phyloP scores from a whole-genome alignment of 768 basidiomycete genomes.

The Boletus pseudopeckii region DNA sequence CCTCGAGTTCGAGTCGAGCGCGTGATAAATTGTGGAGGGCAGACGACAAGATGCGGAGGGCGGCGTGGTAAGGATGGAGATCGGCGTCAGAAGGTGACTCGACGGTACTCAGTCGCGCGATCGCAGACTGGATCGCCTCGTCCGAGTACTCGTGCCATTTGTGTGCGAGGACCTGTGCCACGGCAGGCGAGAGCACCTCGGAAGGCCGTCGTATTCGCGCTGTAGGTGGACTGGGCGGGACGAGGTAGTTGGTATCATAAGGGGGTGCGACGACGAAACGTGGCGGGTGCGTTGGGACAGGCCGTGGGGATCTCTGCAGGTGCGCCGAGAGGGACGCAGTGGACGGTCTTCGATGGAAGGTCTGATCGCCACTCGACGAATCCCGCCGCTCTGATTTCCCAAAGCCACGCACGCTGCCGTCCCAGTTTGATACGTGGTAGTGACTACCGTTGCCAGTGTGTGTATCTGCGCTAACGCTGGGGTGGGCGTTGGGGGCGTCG shows the following conservation, averaged over 20 bases:
- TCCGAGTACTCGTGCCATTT: conserved; percentile 80
- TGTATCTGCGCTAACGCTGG: background rate
- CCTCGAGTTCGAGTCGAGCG: conserved; percentile 62
- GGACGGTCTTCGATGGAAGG: conserved; percentile 28
- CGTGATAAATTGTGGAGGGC: conserved; percentile 58
- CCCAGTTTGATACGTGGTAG: conserved; percentile 35
- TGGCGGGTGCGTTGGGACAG: conserved; percentile 24
- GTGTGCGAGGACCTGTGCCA: conserved; percentile 55
- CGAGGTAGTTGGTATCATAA: conserved; percentile 30
- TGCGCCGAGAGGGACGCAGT: conserved; percentile 39
- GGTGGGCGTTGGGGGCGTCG: conserved; percentile 24
- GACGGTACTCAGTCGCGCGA: conserved; percentile 45
- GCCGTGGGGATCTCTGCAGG: conserved; percentile 36
- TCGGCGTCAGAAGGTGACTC: conserved; percentile 47
- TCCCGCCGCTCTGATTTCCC: conserved; percentile 39
- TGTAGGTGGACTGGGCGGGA: conserved; percentile 34
- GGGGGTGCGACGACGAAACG: conserved; percentile 44
- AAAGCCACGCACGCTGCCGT: conserved; percentile 57
- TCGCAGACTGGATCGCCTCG: conserved; percentile 62
- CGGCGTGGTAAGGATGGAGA: conserved; percentile 60
- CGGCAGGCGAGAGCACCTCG: conserved; percentile 23
- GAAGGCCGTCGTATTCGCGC: conserved; percentile 9
- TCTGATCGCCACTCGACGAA: conserved; percentile 17
- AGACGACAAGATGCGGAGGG: conserved; percentile 66
- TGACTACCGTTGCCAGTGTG: background rate